A percentile compares a stretch with the other conserved stretches of the same genome.
Evolutionary conservation across 331 rosid genomes (phyloP).

Genomic region (Cucumis variabilis): DNA sequence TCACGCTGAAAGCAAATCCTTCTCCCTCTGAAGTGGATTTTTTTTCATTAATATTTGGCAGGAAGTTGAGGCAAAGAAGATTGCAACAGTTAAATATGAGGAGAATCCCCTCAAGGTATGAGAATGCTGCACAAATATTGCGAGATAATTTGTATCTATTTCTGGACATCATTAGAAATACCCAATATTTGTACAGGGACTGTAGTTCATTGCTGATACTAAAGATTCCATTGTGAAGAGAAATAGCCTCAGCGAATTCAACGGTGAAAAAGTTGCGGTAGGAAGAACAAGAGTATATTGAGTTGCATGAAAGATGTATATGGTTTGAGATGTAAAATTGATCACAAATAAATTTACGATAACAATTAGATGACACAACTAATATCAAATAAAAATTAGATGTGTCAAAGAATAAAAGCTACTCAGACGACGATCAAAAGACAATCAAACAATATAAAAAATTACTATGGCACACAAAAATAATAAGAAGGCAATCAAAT

Average conservation of each 20-base stretch:
- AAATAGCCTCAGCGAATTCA: constrained; percentile 38
- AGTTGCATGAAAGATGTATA: no score
- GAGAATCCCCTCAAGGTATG: constrained; percentile 68
- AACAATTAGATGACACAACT: no score
- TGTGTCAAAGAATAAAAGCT: no score
- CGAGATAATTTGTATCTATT: neutral
- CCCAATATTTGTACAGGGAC: constrained; percentile 53
- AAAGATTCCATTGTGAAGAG: constrained; percentile 38
- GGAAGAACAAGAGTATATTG: constrained; percentile 51
- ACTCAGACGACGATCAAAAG: no score
- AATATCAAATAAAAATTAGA: no score
- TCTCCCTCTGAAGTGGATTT: constrained; percentile 15
- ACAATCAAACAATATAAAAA: no score
- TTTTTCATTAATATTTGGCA: constrained; percentile 35
- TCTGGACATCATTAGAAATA: neutral
- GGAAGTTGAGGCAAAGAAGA: constrained; percentile 53
- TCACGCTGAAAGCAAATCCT: neutral
- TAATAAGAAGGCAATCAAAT: no score
- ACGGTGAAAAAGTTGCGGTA: constrained; percentile 41
- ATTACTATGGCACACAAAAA: no score
- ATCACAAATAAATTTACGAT: no score
- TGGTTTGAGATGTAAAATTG: no score
- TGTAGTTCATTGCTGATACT: constrained; percentile 69
- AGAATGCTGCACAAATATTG: neutral
- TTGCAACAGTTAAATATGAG: constrained; percentile 42